phyloP scores from a whole-genome alignment of 768 basidiomycete genomes.

The Panaeolus cyanescens region DNA sequence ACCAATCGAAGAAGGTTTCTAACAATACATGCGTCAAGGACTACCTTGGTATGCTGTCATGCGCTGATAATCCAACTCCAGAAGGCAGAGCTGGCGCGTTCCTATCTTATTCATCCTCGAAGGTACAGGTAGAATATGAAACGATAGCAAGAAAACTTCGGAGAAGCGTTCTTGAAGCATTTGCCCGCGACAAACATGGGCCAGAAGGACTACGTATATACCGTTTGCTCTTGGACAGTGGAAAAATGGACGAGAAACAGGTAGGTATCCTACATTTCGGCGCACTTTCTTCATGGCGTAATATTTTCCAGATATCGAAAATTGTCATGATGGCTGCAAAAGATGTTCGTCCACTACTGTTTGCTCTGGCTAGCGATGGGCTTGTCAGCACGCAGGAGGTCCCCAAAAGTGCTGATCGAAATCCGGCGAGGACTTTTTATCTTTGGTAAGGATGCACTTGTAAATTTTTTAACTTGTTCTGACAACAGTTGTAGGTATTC shows the following conservation, averaged over 20 bases:
- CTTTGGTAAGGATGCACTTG: slow-evolving; percentile 63
- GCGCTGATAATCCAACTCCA: slow-evolving; percentile 80
- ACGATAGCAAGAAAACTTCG: slow-evolving; percentile 68
- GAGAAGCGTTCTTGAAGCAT: slow-evolving; percentile 71
- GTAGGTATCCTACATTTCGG: slow-evolving; percentile 40
- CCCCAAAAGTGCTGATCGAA: slow-evolving; percentile 87
- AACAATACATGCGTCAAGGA: slow-evolving; percentile 68
- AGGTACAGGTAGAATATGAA: slow-evolving; percentile 82
- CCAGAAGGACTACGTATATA: slow-evolving; percentile 82
- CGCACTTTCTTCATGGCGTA: background rate
- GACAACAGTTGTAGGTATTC: slow-evolving; percentile 66
- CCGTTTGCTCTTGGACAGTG: slow-evolving; percentile 73
- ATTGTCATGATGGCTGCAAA: slow-evolving; percentile 90
- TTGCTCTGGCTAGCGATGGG: slow-evolving; percentile 77
- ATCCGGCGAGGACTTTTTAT: slow-evolving; percentile 87
- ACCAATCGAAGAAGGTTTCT: slow-evolving; percentile 56
- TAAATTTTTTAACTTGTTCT: background rate
- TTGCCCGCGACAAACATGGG: slow-evolving; percentile 83
- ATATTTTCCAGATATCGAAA: slow-evolving; percentile 73
- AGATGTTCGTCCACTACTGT: slow-evolving; percentile 80
- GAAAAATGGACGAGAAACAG: slow-evolving; percentile 95
- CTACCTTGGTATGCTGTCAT: slow-evolving; percentile 78
- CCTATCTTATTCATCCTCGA: slow-evolving; percentile 67
- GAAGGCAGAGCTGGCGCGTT: slow-evolving; percentile 72
- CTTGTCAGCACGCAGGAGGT: slow-evolving; percentile 93